Evolutionary conservation across 768 basidiomycete species (phyloP).

Genomic region (Lentinula boryana): DNA sequence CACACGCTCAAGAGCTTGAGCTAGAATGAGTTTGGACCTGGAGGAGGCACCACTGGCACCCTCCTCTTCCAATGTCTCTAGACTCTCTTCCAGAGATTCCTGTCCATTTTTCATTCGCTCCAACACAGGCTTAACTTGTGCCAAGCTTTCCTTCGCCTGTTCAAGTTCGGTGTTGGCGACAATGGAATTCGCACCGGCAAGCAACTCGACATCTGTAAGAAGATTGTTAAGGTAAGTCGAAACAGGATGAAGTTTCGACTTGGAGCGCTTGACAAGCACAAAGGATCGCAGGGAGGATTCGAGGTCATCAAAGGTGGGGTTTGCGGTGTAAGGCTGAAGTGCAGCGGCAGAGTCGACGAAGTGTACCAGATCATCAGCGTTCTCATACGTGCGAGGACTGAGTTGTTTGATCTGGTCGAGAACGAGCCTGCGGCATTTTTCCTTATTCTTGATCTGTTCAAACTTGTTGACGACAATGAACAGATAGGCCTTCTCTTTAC

Average conservation of each 20-base stretch:
- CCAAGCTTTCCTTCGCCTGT: constrained; percentile 64
- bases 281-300: constrained; percentile 90
- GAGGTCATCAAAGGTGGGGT: constrained; percentile 77
- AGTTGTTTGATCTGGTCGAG: constrained; percentile 92
- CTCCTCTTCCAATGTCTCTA: constrained; percentile 77
- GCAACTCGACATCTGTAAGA: constrained; percentile 84
- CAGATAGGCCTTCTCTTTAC: constrained; percentile 94
- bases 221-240: constrained; percentile 88
- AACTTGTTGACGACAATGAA: constrained; percentile 99
- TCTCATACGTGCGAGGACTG: constrained; percentile 88
- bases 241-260: constrained; percentile 92
- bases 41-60: constrained; percentile 48
- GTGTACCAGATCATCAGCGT: constrained; percentile 91
- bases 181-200: constrained; percentile 80
- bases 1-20: constrained; percentile 69
- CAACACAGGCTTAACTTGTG: constrained; percentile 68
- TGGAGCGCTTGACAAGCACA: constrained; percentile 92
- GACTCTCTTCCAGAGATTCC: constrained; percentile 69
- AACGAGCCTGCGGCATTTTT: constrained; percentile 80
- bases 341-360: constrained; percentile 91
- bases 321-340: constrained; percentile 57
- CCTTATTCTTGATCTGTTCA: constrained; percentile 93
- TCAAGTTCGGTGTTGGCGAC: constrained; percentile 78
- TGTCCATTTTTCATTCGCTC: constrained; percentile 79
- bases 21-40: constrained; percentile 54